Conservation (phyloP, 345 rosid species). For the Populus pruinosa region DNA sequence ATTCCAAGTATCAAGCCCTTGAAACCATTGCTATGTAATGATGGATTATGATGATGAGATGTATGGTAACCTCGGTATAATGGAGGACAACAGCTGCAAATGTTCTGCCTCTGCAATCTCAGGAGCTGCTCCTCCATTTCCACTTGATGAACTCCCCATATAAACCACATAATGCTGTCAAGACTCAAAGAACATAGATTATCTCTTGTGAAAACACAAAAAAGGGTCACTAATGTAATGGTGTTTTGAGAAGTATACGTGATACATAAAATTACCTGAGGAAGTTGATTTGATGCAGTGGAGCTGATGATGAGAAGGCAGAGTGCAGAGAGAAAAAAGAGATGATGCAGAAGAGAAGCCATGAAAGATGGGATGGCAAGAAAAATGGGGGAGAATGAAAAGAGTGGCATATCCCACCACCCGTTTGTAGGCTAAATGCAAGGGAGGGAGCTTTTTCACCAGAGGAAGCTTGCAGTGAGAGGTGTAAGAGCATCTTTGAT, state of each 20-base stretch:
- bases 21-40: neutral
- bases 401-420: neutral
- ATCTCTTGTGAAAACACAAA: too few species aligned
- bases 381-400: neutral
- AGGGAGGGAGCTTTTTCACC: constrained; percentile 4
- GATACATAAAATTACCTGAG: constrained; percentile 22
- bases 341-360: constrained; percentile 31
- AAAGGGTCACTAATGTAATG: too few species aligned
- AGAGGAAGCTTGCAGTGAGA: neutral
- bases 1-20: neutral
- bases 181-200: neutral
- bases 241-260: too few species aligned
- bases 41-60: neutral
- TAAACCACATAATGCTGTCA: constrained; percentile 60
- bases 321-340: constrained; percentile 21
- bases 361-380: constrained; percentile 11
- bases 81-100: constrained; percentile 44
- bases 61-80: constrained; percentile 39
- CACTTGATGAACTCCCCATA: constrained; percentile 57
- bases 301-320: constrained; percentile 12
- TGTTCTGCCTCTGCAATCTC: constrained; percentile 36
- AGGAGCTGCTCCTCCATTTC: constrained; percentile 4
- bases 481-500: neutral
- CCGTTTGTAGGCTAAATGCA: constrained; percentile 14
- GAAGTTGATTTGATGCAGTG: constrained; percentile 25